Base-by-base conservation (phyloP, 768 basidiomycete genomes). In the Leccinum aurantiacum region DNA sequence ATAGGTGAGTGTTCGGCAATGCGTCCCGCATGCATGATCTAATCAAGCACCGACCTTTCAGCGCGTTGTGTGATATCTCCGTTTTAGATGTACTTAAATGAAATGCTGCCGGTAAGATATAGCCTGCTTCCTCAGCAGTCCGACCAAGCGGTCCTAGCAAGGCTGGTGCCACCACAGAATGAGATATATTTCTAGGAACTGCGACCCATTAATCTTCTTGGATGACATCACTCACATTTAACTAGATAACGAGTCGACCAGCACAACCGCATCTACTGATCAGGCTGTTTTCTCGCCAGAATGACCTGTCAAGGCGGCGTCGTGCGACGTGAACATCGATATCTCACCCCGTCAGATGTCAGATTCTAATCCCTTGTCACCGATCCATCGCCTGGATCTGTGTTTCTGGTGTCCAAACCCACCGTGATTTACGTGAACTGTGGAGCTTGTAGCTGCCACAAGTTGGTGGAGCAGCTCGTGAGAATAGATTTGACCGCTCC, bases 151-250 rank as follows among this genome's bases (percentile, higher is more conserved):
- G 37, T 38, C 33, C 54, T 35, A 47, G 49, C 48, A 33, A 14
- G 35, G 37, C 37, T 54, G 27, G 35, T 38, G 33, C 46, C 25
- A 11, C 25, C 19, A 25, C 38, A 48, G 11, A 17, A 33, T 38
- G 52, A 48, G 54, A 53, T 60, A 56, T 67, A 61, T 55, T 1
- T 53, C 51, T 35, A 7, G 35, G 37, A 15, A 15, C 33, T 15
- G 24, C 22, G 56, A 59, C 24, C 29, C 38, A 29, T 37, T 5
- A 9, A 15, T 10, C 47, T 48, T 51, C 51, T 49, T 19, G 53
- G 37, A 53, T 22, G 58, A 67, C 63, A 65, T 62, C 63, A 56
- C 54, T 55, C 31, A 55, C 48, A 60, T 56, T 41, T 59, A 49
- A 50, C 29, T 64, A 41, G 33, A 22, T 38, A 48, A 53, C 35